Conservation (phyloP, 805 yeast species). For the Kluyveromyces wickerhamii region DNA sequence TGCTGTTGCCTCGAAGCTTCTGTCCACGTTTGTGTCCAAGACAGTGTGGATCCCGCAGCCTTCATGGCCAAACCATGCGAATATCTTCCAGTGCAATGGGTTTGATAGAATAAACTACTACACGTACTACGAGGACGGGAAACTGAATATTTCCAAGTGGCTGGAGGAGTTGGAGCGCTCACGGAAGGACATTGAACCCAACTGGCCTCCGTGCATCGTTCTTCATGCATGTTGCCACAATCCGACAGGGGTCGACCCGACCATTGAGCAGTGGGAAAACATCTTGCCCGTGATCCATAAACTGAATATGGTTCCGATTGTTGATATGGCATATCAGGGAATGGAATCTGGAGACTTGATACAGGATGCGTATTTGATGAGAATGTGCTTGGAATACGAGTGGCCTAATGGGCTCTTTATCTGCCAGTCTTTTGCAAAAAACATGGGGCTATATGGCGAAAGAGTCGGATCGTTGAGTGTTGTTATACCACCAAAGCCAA, state of each 20-base stretch:
- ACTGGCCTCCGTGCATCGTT: constrained; percentile 37
- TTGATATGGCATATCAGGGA: constrained; percentile 95
- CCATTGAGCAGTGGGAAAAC: constrained; percentile 68
- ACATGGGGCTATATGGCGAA: constrained; percentile 93
- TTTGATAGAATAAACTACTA: constrained; percentile 48
- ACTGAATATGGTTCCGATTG: constrained; percentile 63
- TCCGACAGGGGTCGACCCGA: constrained; percentile 94
- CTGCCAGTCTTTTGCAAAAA: constrained; percentile 91
- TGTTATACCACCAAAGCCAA: constrained; percentile 47
- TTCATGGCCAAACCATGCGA: constrained; percentile 90
- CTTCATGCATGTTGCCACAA: constrained; percentile 95
- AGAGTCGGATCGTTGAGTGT: constrained; percentile 76
- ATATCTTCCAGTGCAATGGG: constrained; percentile 71
- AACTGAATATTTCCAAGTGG: constrained; percentile 59
- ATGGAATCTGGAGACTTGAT: constrained; percentile 79
- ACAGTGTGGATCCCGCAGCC: constrained; percentile 70
- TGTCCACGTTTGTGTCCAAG: constrained; percentile 40
- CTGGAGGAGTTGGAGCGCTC: constrained; percentile 48
- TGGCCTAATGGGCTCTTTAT: constrained; percentile 46
- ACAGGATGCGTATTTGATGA: constrained; percentile 55
- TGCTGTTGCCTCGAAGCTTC: constrained; percentile 74
- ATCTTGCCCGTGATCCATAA: constrained; percentile 56
- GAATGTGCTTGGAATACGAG: constrained; percentile 28
- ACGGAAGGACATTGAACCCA: constrained; percentile 43
- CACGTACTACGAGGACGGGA: constrained; percentile 66